Evolutionary conservation across 1,284 basidiomycete genomes (phyloP).

Genomic region (Cryptococcus jaspeensis): DNA sequence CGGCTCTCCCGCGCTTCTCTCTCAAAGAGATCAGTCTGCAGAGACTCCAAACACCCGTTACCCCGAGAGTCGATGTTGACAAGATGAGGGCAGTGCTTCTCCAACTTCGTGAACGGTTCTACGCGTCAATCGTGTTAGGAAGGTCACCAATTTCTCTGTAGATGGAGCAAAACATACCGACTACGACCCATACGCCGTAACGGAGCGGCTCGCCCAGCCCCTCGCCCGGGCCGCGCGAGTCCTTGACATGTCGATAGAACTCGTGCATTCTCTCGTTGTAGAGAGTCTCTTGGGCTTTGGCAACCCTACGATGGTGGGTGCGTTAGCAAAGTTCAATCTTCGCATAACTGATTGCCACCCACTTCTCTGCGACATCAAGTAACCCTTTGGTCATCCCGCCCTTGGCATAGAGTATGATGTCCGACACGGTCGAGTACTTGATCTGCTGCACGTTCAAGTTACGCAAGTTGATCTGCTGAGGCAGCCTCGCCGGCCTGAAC

Average conservation of each 20-base stretch:
- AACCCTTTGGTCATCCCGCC: constrained; percentile 49
- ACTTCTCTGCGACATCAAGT: constrained; percentile 56
- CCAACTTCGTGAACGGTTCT: constrained; percentile 59
- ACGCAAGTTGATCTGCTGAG: constrained; percentile 48
- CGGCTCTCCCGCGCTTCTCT: constrained; percentile 44
- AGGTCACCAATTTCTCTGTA: too few relatives aligned
- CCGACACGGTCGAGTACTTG: constrained; percentile 84
- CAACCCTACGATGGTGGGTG: constrained; percentile 26
- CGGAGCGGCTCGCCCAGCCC: constrained; percentile 55
- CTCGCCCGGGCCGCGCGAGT: constrained; percentile 27
- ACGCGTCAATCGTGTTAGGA: background rate
- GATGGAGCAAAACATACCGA: constrained; percentile 56
- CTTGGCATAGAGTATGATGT: constrained; percentile 82
- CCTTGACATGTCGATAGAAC: constrained; percentile 32
- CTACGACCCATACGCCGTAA: constrained; percentile 85
- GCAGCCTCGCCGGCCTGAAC: constrained; percentile 44
- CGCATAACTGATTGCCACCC: constrained; percentile 14
- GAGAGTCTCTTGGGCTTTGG: constrained; percentile 46
- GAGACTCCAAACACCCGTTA: constrained; percentile 41
- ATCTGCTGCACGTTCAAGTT: constrained; percentile 56
- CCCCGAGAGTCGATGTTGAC: constrained; percentile 57
- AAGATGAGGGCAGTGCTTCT: constrained; percentile 54
- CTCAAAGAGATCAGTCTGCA: constrained; percentile 55
- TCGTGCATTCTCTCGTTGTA: constrained; percentile 43
- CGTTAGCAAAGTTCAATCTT: background rate